A percentile compares a stretch with the other conserved stretches of the same genome.
phyloP scores from a whole-genome alignment of 192 early-diverging fungal species.

The Phlyctochytrium arcticum region DNA sequence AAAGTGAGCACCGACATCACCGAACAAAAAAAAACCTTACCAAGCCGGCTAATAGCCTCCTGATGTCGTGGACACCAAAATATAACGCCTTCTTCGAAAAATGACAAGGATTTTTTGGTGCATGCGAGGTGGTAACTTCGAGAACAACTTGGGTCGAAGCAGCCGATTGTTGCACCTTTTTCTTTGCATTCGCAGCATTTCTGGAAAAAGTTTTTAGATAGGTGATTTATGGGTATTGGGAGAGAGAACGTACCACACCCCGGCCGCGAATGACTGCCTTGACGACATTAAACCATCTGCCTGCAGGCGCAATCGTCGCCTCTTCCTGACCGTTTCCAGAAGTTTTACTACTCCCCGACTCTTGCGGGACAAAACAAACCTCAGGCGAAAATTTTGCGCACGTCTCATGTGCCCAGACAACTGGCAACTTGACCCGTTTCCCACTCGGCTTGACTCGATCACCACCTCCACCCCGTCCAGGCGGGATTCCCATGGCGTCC shows the following conservation, averaged over 20 bases:
- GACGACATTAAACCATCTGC: conserved; percentile 85
- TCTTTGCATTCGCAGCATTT: conserved; percentile 72
- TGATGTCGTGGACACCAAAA: conserved; percentile 89
- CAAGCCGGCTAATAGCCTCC: conserved; percentile 42
- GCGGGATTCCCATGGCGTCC: too few relatives aligned
- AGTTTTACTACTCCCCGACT: too few relatives aligned
- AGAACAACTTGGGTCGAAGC: conserved; percentile 81
- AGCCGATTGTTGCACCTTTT: conserved; percentile 78
- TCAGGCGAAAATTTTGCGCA: conserved; percentile 85
- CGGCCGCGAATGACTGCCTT: conserved; percentile 68
- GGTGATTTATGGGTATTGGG: too few relatives aligned
- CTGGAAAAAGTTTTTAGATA: too few relatives aligned
- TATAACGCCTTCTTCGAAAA: conserved; percentile 74
- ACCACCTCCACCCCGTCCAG: too few relatives aligned
- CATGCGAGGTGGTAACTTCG: conserved; percentile 80
- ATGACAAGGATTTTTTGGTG: conserved; percentile 61
- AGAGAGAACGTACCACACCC: conserved; percentile 63
- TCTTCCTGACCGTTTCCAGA: too few relatives aligned
- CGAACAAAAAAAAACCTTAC: conserved; percentile 25
- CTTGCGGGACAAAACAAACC: conserved; percentile 62
- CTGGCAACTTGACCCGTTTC: conserved; percentile 14
- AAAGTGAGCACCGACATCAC: not conserved
- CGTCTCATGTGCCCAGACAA: conserved; percentile 81
- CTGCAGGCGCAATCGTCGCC: too few relatives aligned
- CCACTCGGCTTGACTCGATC: too few relatives aligned